These are phyloP conservation scores for Cordyceps tenuipes DNA, from an alignment of 2,329 filamentous ascomycete species.

Conservation along the genomic window DNA sequence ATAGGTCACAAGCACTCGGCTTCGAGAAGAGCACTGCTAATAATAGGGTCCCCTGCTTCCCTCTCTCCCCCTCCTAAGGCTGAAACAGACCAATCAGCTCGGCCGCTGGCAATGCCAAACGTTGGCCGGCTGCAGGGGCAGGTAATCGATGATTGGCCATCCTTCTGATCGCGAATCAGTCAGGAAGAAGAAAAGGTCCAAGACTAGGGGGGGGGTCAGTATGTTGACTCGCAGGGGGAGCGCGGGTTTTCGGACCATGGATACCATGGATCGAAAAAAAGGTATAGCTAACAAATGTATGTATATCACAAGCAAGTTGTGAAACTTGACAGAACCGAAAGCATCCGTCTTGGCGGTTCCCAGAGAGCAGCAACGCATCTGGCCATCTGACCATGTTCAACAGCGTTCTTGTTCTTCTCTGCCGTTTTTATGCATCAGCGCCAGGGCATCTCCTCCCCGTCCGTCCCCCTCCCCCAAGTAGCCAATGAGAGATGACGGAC, in stretches of 20 bases:
- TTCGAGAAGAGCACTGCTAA: neutral
- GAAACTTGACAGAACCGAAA: neutral
- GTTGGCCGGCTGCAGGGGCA: neutral
- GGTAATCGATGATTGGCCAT: neutral
- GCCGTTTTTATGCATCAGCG: neutral
- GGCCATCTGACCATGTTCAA: neutral
- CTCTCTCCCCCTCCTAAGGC: neutral
- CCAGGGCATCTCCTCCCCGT: too few species aligned
- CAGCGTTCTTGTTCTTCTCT: neutral
- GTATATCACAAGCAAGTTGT: neutral
- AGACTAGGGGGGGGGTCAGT: neutral
- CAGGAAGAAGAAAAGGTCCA: neutral
- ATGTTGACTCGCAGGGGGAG: too few species aligned
- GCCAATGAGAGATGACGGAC: neutral
- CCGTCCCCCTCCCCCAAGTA: too few species aligned
- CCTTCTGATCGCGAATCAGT: conserved; percentile 1
- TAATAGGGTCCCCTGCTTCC: neutral
- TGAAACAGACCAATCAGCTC: conserved; percentile 8
- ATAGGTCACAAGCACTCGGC: neutral
- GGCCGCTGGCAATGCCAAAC: neutral
- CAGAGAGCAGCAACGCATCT: neutral
- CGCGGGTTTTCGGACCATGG: neutral
- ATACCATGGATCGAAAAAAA: neutral
- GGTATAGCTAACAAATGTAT: neutral
- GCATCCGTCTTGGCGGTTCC: neutral